A percentile compares a stretch with the other conserved stretches of the same genome.
Evolutionary conservation across 2,329 filamentous ascomycete species (phyloP).

Genomic region (Hypoxylon sp.): DNA sequence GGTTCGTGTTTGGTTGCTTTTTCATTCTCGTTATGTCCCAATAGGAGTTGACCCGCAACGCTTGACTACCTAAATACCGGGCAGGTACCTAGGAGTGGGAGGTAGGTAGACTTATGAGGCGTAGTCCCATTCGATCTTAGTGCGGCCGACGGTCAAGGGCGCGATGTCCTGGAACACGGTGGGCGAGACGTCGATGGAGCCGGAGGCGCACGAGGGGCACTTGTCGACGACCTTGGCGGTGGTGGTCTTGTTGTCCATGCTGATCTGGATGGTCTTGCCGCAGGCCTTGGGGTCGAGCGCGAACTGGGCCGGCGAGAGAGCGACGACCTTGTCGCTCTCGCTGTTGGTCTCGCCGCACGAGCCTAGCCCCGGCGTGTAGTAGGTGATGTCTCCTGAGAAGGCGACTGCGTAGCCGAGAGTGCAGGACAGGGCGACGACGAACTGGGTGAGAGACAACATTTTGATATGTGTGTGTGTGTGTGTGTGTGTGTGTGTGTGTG

Average conservation of each 20-base stretch:
- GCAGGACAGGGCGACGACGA: slow-evolving; percentile 42
- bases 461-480: slow-evolving; percentile 11
- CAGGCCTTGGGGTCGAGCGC: slow-evolving; percentile 46
- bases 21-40: neutral
- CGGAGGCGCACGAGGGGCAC: slow-evolving; percentile 50
- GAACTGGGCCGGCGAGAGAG: slow-evolving; percentile 50
- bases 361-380: slow-evolving; percentile 52
- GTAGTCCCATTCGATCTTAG: slow-evolving; percentile 48
- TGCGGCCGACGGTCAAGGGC: slow-evolving; percentile 47
- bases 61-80: neutral
- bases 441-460: slow-evolving; percentile 48
- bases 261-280: slow-evolving; percentile 53
- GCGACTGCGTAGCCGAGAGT: slow-evolving; percentile 40
- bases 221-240: slow-evolving; percentile 53
- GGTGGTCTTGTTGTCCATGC: slow-evolving; percentile 45
- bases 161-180: slow-evolving; percentile 51
- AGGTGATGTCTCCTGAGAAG: slow-evolving; percentile 50
- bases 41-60: neutral
- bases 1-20: neutral
- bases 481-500: neutral
- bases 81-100: neutral
- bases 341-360: slow-evolving; percentile 49
- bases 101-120: slow-evolving; percentile 9
- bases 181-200: slow-evolving; percentile 53
- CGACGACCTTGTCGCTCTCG: slow-evolving; percentile 49